Evolutionary conservation across 164 flowering plant genomes (phyloP).

Genomic region (Vitis amurensis): DNA sequence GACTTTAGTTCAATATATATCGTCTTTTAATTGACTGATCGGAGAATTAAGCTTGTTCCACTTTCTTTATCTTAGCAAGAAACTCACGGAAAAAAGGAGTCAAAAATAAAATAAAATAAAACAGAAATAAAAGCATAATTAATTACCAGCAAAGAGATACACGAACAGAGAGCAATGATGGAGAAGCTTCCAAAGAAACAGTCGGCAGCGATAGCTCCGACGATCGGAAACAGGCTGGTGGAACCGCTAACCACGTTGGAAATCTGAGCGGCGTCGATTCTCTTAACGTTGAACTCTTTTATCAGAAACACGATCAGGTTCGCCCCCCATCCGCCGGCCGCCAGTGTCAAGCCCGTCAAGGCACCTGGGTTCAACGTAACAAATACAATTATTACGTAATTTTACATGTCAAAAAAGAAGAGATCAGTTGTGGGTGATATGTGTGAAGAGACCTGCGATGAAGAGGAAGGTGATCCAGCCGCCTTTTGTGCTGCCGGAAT

Average conservation of each 20-base stretch:
- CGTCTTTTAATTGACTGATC: too few relatives aligned
- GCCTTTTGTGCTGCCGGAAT: slow-evolving; percentile 2
- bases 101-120: too few relatives aligned
- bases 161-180: slow-evolving; percentile 22
- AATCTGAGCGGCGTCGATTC: slow-evolving; percentile 44
- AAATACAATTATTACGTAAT: background rate
- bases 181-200: slow-evolving; percentile 44
- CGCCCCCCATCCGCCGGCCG: slow-evolving; percentile 20
- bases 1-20: too few relatives aligned
- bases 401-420: background rate
- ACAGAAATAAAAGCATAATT: too few relatives aligned
- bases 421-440: background rate
- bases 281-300: slow-evolving; percentile 34
- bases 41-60: too few relatives aligned
- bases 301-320: slow-evolving; percentile 50
- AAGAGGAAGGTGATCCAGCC: slow-evolving; percentile 39
- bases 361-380: slow-evolving; percentile 13
- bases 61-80: too few relatives aligned
- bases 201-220: slow-evolving; percentile 53
- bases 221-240: slow-evolving; percentile 33
- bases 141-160: slow-evolving; percentile 16
- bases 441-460: slow-evolving; percentile 12
- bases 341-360: slow-evolving; percentile 19
- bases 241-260: slow-evolving; percentile 37
- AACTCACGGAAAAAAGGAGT: too few relatives aligned